Evolutionary conservation across 768 basidiomycete species (phyloP).

Genomic region (Panus rudis): DNA sequence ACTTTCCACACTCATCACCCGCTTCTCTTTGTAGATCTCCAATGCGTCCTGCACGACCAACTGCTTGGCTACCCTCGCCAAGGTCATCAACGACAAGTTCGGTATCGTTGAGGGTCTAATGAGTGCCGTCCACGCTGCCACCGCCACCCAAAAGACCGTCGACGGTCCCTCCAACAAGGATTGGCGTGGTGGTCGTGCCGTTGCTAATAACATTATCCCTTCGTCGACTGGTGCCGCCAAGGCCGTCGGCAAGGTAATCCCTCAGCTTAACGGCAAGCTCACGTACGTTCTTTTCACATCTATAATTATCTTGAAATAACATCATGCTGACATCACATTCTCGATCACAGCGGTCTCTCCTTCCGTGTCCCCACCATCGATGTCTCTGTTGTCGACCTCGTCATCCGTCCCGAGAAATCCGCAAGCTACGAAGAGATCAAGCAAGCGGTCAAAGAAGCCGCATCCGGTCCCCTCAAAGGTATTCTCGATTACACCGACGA

Average conservation of each 20-base stretch:
- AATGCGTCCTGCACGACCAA: slow-evolving; percentile 99
- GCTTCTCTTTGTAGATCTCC: slow-evolving; percentile 57
- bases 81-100: slow-evolving; percentile 96
- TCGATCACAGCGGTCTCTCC: slow-evolving; percentile 62
- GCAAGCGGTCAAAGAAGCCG: slow-evolving; percentile 69
- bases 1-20: not conserved
- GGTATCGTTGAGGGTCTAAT: slow-evolving; percentile 96
- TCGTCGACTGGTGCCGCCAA: slow-evolving; percentile 99
- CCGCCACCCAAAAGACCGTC: slow-evolving; percentile 92
- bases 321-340: slow-evolving; percentile 3
- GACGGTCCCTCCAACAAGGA: slow-evolving; percentile 94
- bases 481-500: slow-evolving; percentile 92
- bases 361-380: slow-evolving; percentile 98
- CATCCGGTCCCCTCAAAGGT: slow-evolving; percentile 62
- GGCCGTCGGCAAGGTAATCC: slow-evolving; percentile 98
- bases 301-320: not conserved
- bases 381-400: slow-evolving; percentile 97
- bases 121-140: slow-evolving; percentile 97
- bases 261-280: slow-evolving; percentile 92
- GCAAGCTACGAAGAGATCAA: slow-evolving; percentile 92
- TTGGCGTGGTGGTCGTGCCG: slow-evolving; percentile 95
- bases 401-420: slow-evolving; percentile 81
- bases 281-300: slow-evolving; percentile 51
- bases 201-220: slow-evolving; percentile 98
- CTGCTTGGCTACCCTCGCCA: slow-evolving; percentile 98